phyloP scores from a whole-genome alignment of 495 filamentous ascomycete species.

The Xylaria sp. region DNA sequence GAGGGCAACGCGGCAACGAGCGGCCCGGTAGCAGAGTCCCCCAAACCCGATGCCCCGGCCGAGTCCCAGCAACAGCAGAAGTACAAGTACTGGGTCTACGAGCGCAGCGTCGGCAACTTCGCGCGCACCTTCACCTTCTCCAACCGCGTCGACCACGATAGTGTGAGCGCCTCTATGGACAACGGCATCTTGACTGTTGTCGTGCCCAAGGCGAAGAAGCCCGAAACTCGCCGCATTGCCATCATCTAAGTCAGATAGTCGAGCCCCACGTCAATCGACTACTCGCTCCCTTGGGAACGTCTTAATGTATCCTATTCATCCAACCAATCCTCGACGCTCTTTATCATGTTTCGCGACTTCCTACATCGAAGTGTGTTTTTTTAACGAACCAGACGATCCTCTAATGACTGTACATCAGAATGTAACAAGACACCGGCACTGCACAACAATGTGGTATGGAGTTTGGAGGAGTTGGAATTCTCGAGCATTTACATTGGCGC shows the following conservation, averaged over 20 bases:
- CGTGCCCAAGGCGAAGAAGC: slow-evolving; percentile 76
- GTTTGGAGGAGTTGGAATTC: not conserved
- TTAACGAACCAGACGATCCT: not conserved
- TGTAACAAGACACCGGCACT: not conserved
- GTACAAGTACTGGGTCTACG: slow-evolving; percentile 78
- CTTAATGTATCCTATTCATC: not conserved
- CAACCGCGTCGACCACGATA: slow-evolving; percentile 73
- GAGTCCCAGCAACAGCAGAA: slow-evolving; percentile 43
- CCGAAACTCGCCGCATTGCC: slow-evolving; percentile 40
- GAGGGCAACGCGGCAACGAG: slow-evolving; percentile 22
- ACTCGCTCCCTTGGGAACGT: not conserved
- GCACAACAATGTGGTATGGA: not conserved
- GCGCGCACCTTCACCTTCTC: slow-evolving; percentile 81
- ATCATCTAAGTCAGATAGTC: slow-evolving; percentile 41
- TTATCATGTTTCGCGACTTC: not conserved
- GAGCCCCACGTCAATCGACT: not conserved
- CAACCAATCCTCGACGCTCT: slow-evolving; percentile 3
- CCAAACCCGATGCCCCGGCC: slow-evolving; percentile 39
- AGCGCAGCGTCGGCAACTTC: slow-evolving; percentile 84
- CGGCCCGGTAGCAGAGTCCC: slow-evolving; percentile 35
- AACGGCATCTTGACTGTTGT: slow-evolving; percentile 75
- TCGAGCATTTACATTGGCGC: slow-evolving; percentile 17
- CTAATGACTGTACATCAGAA: not conserved
- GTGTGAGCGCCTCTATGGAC: slow-evolving; percentile 75
- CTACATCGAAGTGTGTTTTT: not conserved